Evolutionary conservation across 164 flowering plant species (phyloP), one percentile per base, ranked within the genome.

Genomic region (Magnolia changhungtana): DNA sequence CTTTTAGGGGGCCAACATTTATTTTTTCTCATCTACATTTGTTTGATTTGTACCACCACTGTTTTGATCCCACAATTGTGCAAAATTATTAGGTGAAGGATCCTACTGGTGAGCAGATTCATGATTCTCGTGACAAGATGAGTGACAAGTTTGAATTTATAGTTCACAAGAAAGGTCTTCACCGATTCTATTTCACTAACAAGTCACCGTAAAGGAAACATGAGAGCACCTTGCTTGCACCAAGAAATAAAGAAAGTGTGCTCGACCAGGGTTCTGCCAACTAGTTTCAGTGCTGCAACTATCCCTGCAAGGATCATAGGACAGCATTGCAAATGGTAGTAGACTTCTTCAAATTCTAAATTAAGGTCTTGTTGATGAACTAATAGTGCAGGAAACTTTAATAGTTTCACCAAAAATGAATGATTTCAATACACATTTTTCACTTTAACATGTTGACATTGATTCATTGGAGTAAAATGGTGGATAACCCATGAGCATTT

Each of bases 231-330:
- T 94, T 97, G 55, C 98, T 97, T 79, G 98, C 98, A 76, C 98
- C 98, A 80, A 91, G 93, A 81, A 94, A 94, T 82, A 94, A 81
- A 81, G 85, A 91, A 94, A 50, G 81, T 94, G 37, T 94, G 98
- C n/a, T 92, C 97, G 69, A 84, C 83, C 78, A 94, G 80, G 68
- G 86, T 78, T 69, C 92, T 89, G 76, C 95, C 92, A 70, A 87
- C 73, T 76, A 87, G 74, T 82, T 85, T 89, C 82, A 91, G 77
- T 8, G 97, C 85, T 18, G 98, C 87, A 74, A 92, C 83, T 72
- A 92, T 84, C 63, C 98, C 98, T 0, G 97, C 90, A 77, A 94
- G 98, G 75, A 94, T 97, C 58, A 94, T 76, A 64, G 98, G 98
- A 85, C 92, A 85, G 82, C 98, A 94, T 97, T 92, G 81, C 72